Conservation (phyloP, 179 eudicot genomes). For the Beta corolliflora region DNA sequence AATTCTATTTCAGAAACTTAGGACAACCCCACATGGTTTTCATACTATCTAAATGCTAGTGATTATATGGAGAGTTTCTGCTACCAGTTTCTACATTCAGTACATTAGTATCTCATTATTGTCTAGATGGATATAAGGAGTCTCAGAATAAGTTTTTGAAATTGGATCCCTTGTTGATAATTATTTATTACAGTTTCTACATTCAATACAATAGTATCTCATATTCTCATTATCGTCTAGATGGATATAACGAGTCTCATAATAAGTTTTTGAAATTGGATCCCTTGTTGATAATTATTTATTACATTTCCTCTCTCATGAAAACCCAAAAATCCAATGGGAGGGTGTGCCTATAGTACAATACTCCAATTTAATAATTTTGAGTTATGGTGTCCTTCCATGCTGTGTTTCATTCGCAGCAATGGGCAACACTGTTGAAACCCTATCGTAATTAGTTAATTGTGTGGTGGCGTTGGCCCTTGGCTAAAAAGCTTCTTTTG, state of each 20-base stretch:
- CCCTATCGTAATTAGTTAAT: background rate
- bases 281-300: background rate
- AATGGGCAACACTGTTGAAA: background rate
- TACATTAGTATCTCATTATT: background rate
- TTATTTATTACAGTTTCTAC: background rate
- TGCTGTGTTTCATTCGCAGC: background rate
- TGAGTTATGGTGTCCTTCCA: background rate
- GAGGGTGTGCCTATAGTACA: background rate
- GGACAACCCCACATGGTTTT: background rate
- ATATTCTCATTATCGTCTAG: no score
- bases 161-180: background rate
- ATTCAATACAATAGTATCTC: no score
- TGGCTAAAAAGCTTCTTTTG: conserved; percentile 15
- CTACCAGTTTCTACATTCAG: background rate
- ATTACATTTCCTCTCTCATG: background rate
- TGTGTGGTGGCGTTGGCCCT: background rate
- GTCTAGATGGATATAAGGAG: background rate
- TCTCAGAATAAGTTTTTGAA: background rate
- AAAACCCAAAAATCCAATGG: background rate
- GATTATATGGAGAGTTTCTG: background rate
- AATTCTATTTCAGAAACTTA: no score
- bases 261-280: background rate
- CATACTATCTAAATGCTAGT: background rate
- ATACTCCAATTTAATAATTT: background rate
- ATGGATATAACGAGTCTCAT: background rate